Conservation (phyloP, 257 asterid species). For the Echium plantagineum region DNA sequence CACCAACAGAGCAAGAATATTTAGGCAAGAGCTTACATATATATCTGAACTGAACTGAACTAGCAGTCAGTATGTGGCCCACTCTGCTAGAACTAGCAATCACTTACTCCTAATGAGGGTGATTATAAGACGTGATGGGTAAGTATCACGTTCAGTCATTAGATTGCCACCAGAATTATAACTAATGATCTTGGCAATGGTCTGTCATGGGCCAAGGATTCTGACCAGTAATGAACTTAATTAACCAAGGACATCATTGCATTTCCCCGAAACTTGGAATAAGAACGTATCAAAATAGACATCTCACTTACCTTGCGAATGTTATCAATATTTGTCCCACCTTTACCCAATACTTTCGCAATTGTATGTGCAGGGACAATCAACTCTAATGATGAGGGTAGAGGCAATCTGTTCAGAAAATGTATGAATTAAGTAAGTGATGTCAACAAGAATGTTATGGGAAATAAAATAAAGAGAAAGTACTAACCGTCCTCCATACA, state of each 20-base stretch:
- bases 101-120: too few species aligned
- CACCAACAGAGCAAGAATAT: too few species aligned
- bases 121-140: too few species aligned
- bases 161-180: too few species aligned
- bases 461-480: slow-evolving; percentile 10
- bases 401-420: slow-evolving; percentile 49
- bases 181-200: not conserved
- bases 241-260: not conserved
- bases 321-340: slow-evolving; percentile 82
- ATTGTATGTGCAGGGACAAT: slow-evolving; percentile 74
- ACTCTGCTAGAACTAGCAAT: too few species aligned
- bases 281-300: not conserved
- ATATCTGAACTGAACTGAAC: too few species aligned
- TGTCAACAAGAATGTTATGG: not conserved
- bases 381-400: slow-evolving; percentile 68
- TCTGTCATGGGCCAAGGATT: not conserved
- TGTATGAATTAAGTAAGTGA: not conserved
- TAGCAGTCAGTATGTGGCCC: too few species aligned
- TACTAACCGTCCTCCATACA: slow-evolving; percentile 51
- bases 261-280: not conserved
- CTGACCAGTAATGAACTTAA: not conserved
- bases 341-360: slow-evolving; percentile 79
- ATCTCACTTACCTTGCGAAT: slow-evolving; percentile 62
- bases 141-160: too few species aligned
- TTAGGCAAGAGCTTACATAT: too few species aligned